Evolutionary conservation across 2,329 filamentous ascomycete species (phyloP).

Genomic region (Monilinia fructigena): DNA sequence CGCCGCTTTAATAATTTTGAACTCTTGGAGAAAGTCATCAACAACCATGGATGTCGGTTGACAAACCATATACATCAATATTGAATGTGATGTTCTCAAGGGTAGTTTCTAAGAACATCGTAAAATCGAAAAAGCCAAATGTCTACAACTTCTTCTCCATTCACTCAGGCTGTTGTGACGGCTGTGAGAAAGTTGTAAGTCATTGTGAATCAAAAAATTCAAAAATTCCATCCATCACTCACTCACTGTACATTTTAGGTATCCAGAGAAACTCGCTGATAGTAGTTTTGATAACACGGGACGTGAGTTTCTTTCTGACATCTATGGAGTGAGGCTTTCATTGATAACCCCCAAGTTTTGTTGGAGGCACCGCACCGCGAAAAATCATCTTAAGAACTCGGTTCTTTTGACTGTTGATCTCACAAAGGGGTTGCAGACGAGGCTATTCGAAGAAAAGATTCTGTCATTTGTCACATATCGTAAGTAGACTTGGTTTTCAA

Average conservation of each 20-base stretch:
- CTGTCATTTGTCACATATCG: constrained; percentile 90
- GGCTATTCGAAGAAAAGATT: constrained; percentile 73
- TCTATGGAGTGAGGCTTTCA: not conserved
- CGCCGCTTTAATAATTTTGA: constrained; percentile 21
- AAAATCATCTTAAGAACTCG: constrained; percentile 58
- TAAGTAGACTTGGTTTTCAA: constrained; percentile 45
- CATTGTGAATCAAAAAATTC: constrained; percentile 14
- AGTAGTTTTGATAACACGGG: constrained; percentile 97
- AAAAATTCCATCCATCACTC: not conserved
- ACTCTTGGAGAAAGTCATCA: constrained; percentile 7
- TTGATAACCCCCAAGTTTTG: constrained; percentile 50
- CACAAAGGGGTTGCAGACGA: constrained; percentile 85
- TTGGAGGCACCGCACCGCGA: constrained; percentile 66
- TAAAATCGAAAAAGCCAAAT: constrained; percentile 28
- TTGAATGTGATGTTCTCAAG: constrained; percentile 30
- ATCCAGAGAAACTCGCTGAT: constrained; percentile 86
- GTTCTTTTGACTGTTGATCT: constrained; percentile 87
- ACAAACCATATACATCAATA: constrained; percentile 10
- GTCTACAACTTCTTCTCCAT: constrained; percentile 41
- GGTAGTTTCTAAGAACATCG: constrained; percentile 26
- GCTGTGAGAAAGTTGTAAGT: constrained; percentile 78
- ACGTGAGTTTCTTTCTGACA: constrained; percentile 42
- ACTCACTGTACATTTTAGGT: constrained; percentile 52
- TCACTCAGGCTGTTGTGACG: constrained; percentile 66
- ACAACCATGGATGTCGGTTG: not conserved